Percentiles rank a stretch among this genome's conserved stretches.
Evolutionary conservation across 495 filamentous ascomycete genomes (phyloP).

Genomic region (Annulohypoxylon nitens): DNA sequence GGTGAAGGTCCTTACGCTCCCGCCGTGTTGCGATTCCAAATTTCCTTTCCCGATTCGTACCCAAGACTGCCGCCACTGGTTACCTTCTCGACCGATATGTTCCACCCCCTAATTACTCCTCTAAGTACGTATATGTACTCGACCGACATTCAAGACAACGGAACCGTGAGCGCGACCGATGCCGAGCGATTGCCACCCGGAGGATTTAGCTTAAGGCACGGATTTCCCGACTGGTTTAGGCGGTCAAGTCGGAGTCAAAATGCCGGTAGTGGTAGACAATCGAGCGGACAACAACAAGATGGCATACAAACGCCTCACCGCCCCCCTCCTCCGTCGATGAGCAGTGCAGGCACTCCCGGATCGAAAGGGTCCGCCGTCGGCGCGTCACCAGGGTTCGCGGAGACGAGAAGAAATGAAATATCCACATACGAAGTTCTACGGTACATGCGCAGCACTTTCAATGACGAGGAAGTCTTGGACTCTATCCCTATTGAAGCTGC

Average conservation of each 20-base stretch:
- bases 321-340: conserved; percentile 51
- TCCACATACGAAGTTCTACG: conserved; percentile 73
- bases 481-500: conserved; percentile 82
- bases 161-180: conserved; percentile 83
- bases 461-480: conserved; percentile 80
- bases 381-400: conserved; percentile 44
- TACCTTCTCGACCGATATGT: conserved; percentile 90
- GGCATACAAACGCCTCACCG: conserved; percentile 44
- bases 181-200: conserved; percentile 86
- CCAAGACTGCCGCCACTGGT: conserved; percentile 84
- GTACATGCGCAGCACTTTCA: conserved; percentile 87
- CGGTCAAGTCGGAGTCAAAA: conserved; percentile 51
- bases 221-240: conserved; percentile 90
- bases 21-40: conserved; percentile 88
- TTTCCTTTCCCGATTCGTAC: conserved; percentile 86
- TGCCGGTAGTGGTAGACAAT: conserved; percentile 37
- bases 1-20: conserved; percentile 83
- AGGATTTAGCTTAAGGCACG: conserved; percentile 87
- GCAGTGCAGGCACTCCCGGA: conserved; percentile 51
- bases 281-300: conserved; percentile 47
- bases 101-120: conserved; percentile 92
- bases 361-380: conserved; percentile 51
- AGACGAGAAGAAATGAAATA: conserved; percentile 51
- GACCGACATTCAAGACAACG: conserved; percentile 74
- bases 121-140: conserved; percentile 92